Percentiles rank a stretch among this genome's conserved stretches.
Evolutionary conservation across 2,329 filamentous ascomycete species (phyloP).

Genomic region (Paecilomyces fulvus): DNA sequence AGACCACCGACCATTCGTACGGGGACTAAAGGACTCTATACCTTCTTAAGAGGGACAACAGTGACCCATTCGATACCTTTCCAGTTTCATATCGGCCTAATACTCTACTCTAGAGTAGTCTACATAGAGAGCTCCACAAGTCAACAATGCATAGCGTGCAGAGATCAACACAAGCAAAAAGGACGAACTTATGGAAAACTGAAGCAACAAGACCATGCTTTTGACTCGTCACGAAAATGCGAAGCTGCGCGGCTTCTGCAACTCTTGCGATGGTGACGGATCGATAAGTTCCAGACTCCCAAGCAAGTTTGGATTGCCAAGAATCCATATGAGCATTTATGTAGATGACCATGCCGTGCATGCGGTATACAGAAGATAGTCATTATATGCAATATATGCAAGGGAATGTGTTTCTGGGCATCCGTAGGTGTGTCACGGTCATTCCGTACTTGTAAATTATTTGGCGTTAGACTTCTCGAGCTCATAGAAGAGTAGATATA

Average conservation of each 20-base stretch:
- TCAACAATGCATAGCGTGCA: no score
- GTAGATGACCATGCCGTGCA: not conserved
- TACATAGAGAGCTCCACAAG: not conserved
- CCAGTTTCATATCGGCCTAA: not conserved
- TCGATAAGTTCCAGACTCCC: not conserved
- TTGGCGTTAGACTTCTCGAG: constrained; percentile 47
- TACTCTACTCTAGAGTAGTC: not conserved
- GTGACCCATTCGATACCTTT: not conserved
- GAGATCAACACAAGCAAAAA: no score
- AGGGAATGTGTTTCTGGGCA: not conserved
- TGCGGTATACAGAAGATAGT: not conserved
- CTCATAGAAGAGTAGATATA: constrained; percentile 95
- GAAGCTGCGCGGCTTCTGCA: not conserved
- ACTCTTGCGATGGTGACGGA: not conserved
- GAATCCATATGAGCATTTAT: not conserved
- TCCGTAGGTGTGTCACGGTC: not conserved
- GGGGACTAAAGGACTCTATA: not conserved
- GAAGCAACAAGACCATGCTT: no score
- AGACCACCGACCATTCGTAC: not conserved
- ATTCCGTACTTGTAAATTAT: no score
- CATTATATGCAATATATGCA: not conserved
- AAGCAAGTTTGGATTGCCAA: not conserved
- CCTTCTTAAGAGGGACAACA: not conserved
- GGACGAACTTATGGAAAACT: no score
- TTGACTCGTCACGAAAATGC: not conserved